Conservation (phyloP, 1,284 basidiomycete genomes). For the Heterobasidion occidentale region DNA sequence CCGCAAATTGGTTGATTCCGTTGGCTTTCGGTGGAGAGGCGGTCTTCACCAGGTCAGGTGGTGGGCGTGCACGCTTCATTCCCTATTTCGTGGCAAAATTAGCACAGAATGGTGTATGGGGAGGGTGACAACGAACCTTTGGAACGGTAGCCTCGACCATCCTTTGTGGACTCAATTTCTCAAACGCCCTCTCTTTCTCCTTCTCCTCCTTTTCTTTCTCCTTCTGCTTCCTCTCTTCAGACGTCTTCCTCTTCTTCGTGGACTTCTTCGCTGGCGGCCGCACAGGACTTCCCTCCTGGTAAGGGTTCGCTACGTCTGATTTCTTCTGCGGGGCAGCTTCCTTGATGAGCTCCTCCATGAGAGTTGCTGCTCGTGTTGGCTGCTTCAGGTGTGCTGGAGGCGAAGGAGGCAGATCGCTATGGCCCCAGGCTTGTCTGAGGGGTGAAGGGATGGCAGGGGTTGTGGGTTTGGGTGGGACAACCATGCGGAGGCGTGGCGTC, state of each 20-base stretch:
- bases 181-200: slow-evolving; percentile 22
- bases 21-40: slow-evolving; percentile 12
- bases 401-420: slow-evolving; percentile 30
- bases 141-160: slow-evolving; percentile 69
- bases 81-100: slow-evolving; percentile 32
- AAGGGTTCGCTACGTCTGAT: slow-evolving; percentile 62
- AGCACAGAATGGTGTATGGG: slow-evolving; percentile 2
- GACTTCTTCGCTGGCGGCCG: slow-evolving; percentile 35
- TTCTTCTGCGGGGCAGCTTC: slow-evolving; percentile 55
- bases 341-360: slow-evolving; percentile 60
- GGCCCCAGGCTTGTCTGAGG: slow-evolving; percentile 56
- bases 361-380: slow-evolving; percentile 51
- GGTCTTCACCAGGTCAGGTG: slow-evolving; percentile 26
- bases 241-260: slow-evolving; percentile 15
- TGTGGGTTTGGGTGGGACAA: slow-evolving; percentile 37
- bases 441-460: slow-evolving; percentile 60
- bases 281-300: slow-evolving; percentile 57
- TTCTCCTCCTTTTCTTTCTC: slow-evolving; percentile 20
- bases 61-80: slow-evolving; percentile 62
- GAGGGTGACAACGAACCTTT: slow-evolving; percentile 32
- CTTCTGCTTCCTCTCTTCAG: slow-evolving; percentile 17
- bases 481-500: slow-evolving; percentile 26
- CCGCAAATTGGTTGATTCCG: slow-evolving; percentile 8
- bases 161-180: slow-evolving; percentile 42
- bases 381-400: slow-evolving; percentile 24